Percentiles rank a stretch among this genome's conserved stretches.
Evolutionary conservation across 2,329 filamentous ascomycete genomes (phyloP).

Genomic region (Stagonosporopsis vannaccii): DNA sequence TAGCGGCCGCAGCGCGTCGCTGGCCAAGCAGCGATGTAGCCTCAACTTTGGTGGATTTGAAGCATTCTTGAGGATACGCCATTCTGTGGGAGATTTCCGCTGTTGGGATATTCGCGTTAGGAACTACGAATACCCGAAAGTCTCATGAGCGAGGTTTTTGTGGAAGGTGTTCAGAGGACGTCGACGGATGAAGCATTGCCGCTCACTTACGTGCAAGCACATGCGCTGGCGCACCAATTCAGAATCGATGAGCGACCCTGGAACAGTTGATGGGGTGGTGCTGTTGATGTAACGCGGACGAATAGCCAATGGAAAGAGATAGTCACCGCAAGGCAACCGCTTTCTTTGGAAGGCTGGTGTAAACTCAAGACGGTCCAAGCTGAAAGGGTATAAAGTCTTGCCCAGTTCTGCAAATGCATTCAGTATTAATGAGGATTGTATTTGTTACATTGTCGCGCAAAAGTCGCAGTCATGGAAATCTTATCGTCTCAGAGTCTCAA

Average conservation of each 20-base stretch:
- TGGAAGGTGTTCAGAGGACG: neutral
- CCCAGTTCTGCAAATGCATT: neutral
- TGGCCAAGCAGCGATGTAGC: constrained; percentile 2
- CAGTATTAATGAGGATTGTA: neutral
- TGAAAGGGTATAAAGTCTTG: neutral
- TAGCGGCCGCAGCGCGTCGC: constrained; percentile 4
- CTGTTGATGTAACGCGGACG: neutral
- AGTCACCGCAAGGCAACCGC: neutral
- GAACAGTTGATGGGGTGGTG: neutral
- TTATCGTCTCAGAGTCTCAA: neutral
- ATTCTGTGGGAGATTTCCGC: neutral
- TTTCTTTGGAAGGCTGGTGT: neutral
- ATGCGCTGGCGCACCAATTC: neutral
- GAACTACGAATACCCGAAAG: neutral
- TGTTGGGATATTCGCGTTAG: no score
- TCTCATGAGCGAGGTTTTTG: neutral
- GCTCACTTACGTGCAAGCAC: neutral
- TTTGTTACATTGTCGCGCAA: neutral
- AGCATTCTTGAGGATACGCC: constrained; percentile 2
- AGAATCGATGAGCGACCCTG: neutral
- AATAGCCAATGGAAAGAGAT: neutral
- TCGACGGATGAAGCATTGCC: neutral
- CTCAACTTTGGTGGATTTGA: neutral
- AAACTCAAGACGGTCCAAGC: neutral
- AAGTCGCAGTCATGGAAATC: neutral